These are phyloP conservation scores for Pseudonitzschia multiseries DNA, from an alignment of 108 stramenopile genomes.

Conservation along the genomic window DNA sequence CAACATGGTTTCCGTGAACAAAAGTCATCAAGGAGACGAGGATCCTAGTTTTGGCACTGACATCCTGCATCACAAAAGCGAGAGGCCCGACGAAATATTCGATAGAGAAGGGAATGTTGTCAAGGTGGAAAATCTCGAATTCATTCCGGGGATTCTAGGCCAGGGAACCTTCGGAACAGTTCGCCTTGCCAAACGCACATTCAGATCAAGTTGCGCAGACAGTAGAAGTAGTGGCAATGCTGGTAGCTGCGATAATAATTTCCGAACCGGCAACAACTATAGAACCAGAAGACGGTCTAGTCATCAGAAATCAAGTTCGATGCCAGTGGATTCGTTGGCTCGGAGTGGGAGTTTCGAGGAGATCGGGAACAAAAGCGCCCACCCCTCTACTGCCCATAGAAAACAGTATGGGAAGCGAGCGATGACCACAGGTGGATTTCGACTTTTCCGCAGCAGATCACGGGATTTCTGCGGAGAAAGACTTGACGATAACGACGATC, in stretches of 20 bases:
- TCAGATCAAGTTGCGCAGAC: too few species aligned
- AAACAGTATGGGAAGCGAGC: neutral
- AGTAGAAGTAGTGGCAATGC: slow-evolving; percentile 1
- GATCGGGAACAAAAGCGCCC: too few species aligned
- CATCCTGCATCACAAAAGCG: neutral
- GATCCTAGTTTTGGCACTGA: too few species aligned
- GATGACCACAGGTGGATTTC: neutral
- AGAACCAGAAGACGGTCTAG: neutral
- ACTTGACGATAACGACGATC: slow-evolving; percentile 15
- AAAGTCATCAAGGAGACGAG: too few species aligned
- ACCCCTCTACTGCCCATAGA: neutral
- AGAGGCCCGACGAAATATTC: slow-evolving; percentile 37
- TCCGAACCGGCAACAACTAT: neutral
- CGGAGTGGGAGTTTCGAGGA: neutral
- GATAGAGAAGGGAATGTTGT: slow-evolving; percentile 55
- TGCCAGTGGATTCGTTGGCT: neutral
- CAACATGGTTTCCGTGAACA: too few species aligned
- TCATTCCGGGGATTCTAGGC: slow-evolving; percentile 67
- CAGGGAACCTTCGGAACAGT: slow-evolving; percentile 74
- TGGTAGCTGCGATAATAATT: neutral
- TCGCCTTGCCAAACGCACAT: slow-evolving; percentile 52
- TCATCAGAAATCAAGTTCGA: neutral
- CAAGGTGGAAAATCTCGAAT: slow-evolving; percentile 60
- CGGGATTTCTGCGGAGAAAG: neutral
- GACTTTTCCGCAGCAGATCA: neutral